These are phyloP conservation scores for Tulasnella sp. DNA, from an alignment of 768 basidiomycete genomes.

Conservation along the genomic window DNA sequence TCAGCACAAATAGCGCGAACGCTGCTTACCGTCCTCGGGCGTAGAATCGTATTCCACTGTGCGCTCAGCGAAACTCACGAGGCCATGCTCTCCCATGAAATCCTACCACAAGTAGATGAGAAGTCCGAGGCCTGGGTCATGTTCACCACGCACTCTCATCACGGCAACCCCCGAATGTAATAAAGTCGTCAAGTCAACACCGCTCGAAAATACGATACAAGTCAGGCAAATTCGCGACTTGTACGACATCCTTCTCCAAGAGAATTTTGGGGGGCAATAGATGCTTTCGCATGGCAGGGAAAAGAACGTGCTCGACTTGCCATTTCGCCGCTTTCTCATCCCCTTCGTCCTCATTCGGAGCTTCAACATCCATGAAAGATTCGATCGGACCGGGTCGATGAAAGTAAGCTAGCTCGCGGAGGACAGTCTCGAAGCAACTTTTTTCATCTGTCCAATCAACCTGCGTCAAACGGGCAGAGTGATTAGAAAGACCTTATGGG, in stretches of 20 bases:
- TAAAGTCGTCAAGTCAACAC: conserved; percentile 43
- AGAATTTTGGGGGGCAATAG: conserved; percentile 56
- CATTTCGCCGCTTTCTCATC: conserved; percentile 59
- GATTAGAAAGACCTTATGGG: neutral
- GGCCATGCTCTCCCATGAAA: no score
- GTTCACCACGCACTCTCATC: no score
- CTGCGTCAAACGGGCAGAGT: conserved; percentile 34
- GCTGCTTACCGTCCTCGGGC: neutral
- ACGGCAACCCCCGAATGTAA: no score
- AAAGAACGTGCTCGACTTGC: conserved; percentile 87
- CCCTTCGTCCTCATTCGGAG: conserved; percentile 20
- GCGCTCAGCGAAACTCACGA: no score
- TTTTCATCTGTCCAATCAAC: conserved; percentile 82
- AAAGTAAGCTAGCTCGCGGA: conserved; percentile 87
- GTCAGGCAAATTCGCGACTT: conserved; percentile 84
- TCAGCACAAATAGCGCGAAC: neutral
- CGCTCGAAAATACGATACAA: conserved; percentile 92
- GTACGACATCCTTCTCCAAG: conserved; percentile 66
- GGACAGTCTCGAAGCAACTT: conserved; percentile 77
- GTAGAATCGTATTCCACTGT: no score
- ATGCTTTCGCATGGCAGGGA: conserved; percentile 77
- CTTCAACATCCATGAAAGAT: conserved; percentile 24
- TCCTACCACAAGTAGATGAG: no score
- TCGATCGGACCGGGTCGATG: conserved; percentile 61
- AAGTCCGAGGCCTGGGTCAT: no score